Conservation (phyloP, 2,329 filamentous ascomycete genomes). For the Coniochaeta prunicola region DNA sequence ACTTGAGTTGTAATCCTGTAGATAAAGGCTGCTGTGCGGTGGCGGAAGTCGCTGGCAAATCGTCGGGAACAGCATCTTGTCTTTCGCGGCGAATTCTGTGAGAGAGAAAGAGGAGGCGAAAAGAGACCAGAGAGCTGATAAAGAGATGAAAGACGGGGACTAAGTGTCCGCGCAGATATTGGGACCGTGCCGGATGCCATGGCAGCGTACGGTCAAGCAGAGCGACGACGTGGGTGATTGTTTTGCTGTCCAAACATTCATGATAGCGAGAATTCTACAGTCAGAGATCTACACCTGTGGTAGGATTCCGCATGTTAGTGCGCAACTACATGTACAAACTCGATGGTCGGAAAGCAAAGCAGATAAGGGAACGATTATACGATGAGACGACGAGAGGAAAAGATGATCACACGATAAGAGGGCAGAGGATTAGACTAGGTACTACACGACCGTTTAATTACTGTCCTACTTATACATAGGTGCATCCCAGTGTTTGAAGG, state of each 20-base stretch:
- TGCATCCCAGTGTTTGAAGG: too few species aligned
- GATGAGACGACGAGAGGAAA: too few species aligned
- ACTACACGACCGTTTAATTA: too few species aligned
- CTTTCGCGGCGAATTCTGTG: background rate
- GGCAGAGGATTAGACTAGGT: too few species aligned
- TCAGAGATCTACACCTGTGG: too few species aligned
- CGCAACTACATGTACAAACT: too few species aligned
- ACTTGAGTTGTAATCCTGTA: slow-evolving; percentile 8
- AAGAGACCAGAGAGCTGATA: background rate
- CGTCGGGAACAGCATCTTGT: background rate
- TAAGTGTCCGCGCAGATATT: background rate
- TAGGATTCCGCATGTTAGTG: too few species aligned
- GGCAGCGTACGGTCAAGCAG: background rate
- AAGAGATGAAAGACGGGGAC: background rate
- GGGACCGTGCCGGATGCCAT: background rate
- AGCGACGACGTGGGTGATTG: background rate
- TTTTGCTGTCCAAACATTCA: background rate
- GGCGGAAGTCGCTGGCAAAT: slow-evolving; percentile 6
- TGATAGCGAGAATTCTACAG: too few species aligned
- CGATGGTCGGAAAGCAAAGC: too few species aligned
- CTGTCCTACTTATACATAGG: too few species aligned
- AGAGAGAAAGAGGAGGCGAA: background rate
- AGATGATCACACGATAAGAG: too few species aligned
- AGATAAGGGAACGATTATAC: too few species aligned
- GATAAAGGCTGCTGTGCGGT: slow-evolving; percentile 8